Base-by-base conservation (phyloP, 2,329 filamentous ascomycete species). In the Gaeumannomyces tritici region DNA sequence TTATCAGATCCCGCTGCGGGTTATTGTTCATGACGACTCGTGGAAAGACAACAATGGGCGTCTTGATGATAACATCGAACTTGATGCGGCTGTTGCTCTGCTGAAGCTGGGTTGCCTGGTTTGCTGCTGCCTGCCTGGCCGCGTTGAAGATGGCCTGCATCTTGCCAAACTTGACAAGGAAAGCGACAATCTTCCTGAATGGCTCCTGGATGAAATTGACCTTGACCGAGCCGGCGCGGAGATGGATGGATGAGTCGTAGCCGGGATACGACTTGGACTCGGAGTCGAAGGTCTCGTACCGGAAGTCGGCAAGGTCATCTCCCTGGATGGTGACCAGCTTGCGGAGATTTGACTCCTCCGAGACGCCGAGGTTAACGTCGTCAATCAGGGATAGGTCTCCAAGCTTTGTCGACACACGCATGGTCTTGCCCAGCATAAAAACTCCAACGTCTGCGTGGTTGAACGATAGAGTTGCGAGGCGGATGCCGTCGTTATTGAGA, bases 121-220 rank as follows among this genome's bases (percentile, higher is more conserved):
- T 93, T 54, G 95, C 91, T 3, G 96, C 95, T 54, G 93, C 96
- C 74, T 96, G 91, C 42, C 96, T 86, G 15, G 96, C 95, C 55
- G 95, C 93, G 71, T 99, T 99, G 79, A 96, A 99, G 61, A 99
- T 89, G 27, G 95, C 93, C 75, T 99, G 95, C 95, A 99, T 99
- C 76, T 96, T 96, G 64, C 96, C 95, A 73, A 99, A 99, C 70
- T 99, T 99, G 73, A 99, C 92, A 56, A 96, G 80, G 74, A 99
- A 99, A 67, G 96, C 91, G 74, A 99, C 91, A 66, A 99, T 98
- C 76, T 98, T 98, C 61, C 95, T 87, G 79, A 98, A 97, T 0
- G 95, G 95, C 73, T 99, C 96, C 65, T 97, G 93, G 4, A 98
- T 78, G 73, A 99, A 99, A 73, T 97, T 98, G 72, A 99, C 82